These are phyloP conservation scores for Cucumis sativus DNA, from an alignment of 306 rosid genomes.

Conservation along the genomic window DNA sequence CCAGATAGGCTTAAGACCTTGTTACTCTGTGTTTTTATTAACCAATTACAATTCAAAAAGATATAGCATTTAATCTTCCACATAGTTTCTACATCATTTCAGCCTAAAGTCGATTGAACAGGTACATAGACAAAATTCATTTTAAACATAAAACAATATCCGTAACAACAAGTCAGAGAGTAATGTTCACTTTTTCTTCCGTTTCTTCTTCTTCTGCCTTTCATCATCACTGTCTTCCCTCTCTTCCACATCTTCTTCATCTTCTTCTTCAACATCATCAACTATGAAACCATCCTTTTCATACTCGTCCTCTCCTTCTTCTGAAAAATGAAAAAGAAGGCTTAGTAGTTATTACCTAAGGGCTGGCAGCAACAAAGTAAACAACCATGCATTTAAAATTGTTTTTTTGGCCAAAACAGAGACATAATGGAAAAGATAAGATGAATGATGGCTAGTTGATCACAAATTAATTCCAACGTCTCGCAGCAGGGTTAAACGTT, in stretches of 20 bases:
- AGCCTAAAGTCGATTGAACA: background rate
- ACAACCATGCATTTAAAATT: background rate
- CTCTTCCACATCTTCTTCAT: constrained; percentile 66
- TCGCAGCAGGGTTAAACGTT: background rate
- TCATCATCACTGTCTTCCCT: constrained; percentile 79
- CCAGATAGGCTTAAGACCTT: background rate
- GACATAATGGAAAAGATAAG: background rate
- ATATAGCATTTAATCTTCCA: background rate
- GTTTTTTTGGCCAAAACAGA: background rate
- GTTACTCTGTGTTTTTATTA: background rate
- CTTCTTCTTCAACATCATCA: constrained; percentile 83
- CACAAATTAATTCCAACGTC: background rate
- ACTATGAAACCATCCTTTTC: constrained; percentile 97
- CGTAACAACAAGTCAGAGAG: background rate
- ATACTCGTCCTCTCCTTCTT: constrained; percentile 90
- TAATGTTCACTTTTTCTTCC: constrained; percentile 67
- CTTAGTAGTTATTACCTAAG: background rate
- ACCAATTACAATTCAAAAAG: background rate
- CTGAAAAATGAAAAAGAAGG: constrained; percentile 10
- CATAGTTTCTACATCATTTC: background rate
- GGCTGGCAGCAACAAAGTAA: background rate
- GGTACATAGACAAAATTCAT: background rate
- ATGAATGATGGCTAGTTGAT: background rate
- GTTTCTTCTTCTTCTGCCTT: constrained; percentile 83
- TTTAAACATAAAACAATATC: background rate